Evolutionary conservation across 2,329 filamentous ascomycete species (phyloP), one percentile per base, ranked within the genome.

Genomic region (Fusarium decemcellulare): DNA sequence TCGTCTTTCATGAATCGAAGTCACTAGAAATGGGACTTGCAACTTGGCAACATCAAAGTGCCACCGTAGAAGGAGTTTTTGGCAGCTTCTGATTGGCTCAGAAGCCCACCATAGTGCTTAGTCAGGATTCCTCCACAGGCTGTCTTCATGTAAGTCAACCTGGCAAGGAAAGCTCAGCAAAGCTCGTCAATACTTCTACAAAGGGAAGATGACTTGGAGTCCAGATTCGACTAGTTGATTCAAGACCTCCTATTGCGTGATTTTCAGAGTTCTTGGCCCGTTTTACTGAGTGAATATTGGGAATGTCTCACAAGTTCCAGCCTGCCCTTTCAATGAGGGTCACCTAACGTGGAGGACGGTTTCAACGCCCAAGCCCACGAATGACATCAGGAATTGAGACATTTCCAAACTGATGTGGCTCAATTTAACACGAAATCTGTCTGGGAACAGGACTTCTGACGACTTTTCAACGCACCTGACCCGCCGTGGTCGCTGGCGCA

Each of bases 1-100:
- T 75, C 55, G 57, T 60, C 44, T 30, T 30, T 62, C 44, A 46
- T 61, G 14, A 52, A 70, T 75, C 72, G 72, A 75, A 74, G 73
- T 72, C 65, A 58, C 72, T 73, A 71, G 73, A 75, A 75, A 61
- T 62, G 40, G 40, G 29, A 61, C 23, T 57, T 68, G 67, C 73
- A 75, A 75, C 65, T 75, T 75, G 73, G 70, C 71, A 75, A 67
- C 72, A 65, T 71, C 50, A 36, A 47, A 61, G 48, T 40, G 65
- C 65, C 54, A 52, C 64, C 68, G 27, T 48, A 40, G n/a, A 55
- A 16, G 50, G 43, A 58, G 65, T 43, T 64, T 73, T 67, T 70
- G 70, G 68, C 72, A 62, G 15, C 36, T 56, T 69, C 14, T 65
- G 30, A 75, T 75, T 75, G 73, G 73, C 23, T 30, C 14, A 36